These are phyloP conservation scores for Colletotrichum tabaci DNA, from an alignment of 2,329 filamentous ascomycete genomes.

Conservation along the genomic window DNA sequence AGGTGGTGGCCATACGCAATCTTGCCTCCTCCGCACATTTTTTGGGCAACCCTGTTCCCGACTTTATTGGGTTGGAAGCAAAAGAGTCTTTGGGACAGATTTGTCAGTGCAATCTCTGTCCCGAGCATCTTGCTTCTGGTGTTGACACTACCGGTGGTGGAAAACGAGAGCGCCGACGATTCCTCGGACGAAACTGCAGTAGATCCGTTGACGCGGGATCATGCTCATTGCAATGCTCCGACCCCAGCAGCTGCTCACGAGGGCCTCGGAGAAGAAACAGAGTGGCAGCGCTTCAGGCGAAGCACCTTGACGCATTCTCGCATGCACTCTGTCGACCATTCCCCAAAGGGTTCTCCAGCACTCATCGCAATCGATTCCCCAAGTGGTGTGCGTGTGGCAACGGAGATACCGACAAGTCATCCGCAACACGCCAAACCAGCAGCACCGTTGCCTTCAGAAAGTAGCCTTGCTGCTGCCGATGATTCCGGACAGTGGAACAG, in stretches of 20 bases:
- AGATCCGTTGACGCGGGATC: slow-evolving; percentile 12
- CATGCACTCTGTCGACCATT: slow-evolving; percentile 45
- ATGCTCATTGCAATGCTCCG: slow-evolving; percentile 52
- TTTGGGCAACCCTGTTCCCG: slow-evolving; percentile 86
- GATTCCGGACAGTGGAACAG: slow-evolving; percentile 81
- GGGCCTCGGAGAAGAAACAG: slow-evolving; percentile 61
- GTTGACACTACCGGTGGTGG: slow-evolving; percentile 91
- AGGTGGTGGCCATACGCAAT: slow-evolving; percentile 87
- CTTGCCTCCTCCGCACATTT: slow-evolving; percentile 79
- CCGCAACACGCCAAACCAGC: slow-evolving; percentile 23
- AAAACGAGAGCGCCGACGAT: slow-evolving; percentile 73
- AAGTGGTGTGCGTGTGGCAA: slow-evolving; percentile 38
- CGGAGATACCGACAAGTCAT: slow-evolving; percentile 25
- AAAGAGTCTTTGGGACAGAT: slow-evolving; percentile 88
- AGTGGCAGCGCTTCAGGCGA: slow-evolving; percentile 73
- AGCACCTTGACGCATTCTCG: slow-evolving; percentile 56
- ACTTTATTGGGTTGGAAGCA: slow-evolving; percentile 86
- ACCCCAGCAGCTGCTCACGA: slow-evolving; percentile 53
- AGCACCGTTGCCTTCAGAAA: slow-evolving; percentile 34
- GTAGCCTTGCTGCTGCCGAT: slow-evolving; percentile 44
- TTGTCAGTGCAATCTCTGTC: slow-evolving; percentile 86
- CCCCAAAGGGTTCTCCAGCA: slow-evolving; percentile 51
- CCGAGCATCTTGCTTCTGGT: slow-evolving; percentile 92
- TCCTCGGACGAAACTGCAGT: slow-evolving; percentile 54
- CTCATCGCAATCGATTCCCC: slow-evolving; percentile 47